A percentile compares a stretch with the other conserved stretches of the same genome.
Evolutionary conservation across 176 grass and related monocot species (phyloP).

Genomic region (Oryza brachyantha): DNA sequence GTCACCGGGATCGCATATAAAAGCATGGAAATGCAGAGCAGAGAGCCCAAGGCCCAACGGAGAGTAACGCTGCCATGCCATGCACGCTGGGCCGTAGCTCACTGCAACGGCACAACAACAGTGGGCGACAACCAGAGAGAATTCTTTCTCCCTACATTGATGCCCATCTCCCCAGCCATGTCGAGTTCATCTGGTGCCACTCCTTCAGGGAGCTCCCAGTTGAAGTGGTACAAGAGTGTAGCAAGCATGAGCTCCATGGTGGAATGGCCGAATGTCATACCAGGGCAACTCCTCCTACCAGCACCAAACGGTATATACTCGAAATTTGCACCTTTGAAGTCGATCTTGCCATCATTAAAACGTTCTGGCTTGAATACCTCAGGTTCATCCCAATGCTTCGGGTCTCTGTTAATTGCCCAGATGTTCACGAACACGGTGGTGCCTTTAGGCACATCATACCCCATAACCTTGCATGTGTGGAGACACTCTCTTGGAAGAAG

Average conservation of each 20-base stretch:
- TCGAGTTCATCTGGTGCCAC: neutral
- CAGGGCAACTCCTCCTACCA: constrained; percentile 43
- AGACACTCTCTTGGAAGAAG: constrained; percentile 25
- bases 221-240: constrained; percentile 29
- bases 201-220: constrained; percentile 24
- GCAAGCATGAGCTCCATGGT: constrained; percentile 32
- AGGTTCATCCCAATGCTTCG: constrained; percentile 15
- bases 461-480: constrained; percentile 20
- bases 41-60: too few species aligned
- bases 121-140: neutral
- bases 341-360: constrained; percentile 1
- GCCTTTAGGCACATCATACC: constrained; percentile 30
- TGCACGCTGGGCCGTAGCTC: neutral
- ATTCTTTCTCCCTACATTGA: neutral
- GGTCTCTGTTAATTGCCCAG: constrained; percentile 45
- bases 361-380: constrained; percentile 36
- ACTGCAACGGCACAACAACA: neutral
- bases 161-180: constrained; percentile 27
- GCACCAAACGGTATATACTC: constrained; percentile 40
- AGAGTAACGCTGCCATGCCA: too few species aligned
- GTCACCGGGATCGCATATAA: neutral
- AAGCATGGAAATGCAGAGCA: too few species aligned
- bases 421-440: constrained; percentile 29
- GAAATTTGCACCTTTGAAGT: constrained; percentile 27
- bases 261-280: constrained; percentile 4